Evolutionary conservation across 1,284 basidiomycete species (phyloP), one percentile per base, ranked within the genome.

Genomic region (Schizopora paradoxa): DNA sequence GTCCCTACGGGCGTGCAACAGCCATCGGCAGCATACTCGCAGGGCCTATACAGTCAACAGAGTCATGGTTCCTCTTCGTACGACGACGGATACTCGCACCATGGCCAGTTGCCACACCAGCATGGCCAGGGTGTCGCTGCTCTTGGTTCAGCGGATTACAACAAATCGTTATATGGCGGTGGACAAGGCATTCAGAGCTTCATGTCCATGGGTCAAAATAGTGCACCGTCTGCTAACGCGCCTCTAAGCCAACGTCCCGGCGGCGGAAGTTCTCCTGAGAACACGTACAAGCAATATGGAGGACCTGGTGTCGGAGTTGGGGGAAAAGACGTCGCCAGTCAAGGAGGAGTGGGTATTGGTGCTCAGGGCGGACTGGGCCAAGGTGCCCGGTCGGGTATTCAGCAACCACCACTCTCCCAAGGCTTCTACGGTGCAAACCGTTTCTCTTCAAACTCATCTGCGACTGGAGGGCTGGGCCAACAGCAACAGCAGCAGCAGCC

Each of bases 281-380:
- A 78, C 8, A 66, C 80, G 8, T 87, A 85, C 64, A 87, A 87
- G 60, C 79, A 80, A 7, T 86, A 86, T 56, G 76, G 74, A 23
- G 65, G 69, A 41, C 35, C 47, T 13, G 48, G 43, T 2, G 44
- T 31, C 16, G 67, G 65, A 41, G 62, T 66, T 33, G 66, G 64
- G 23, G 65, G 67, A 11, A 86, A 86, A 66, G 84, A 85, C 50
- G 74, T 76, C 26, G 66, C 73, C 2, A 64, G 68, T 5, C 66
- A 25, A 61, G 54, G 51, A 58, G 45, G 43, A 50, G 48, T 50
- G 38, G 31, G 65, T 47, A 65, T 65, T 1, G 68, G 69, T 33
- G 64, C 64, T 3, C 72, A 75, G 56, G 70, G 61, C 13, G 54
- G 59, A 2, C 57, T 64, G 7, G 58, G 64, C 13, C 48, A 49